A percentile compares a stretch with the other conserved stretches of the same genome.
These are phyloP conservation scores for Fusarium sambucinum DNA, from an alignment of 2,329 filamentous ascomycete species.

Conservation along the genomic window DNA sequence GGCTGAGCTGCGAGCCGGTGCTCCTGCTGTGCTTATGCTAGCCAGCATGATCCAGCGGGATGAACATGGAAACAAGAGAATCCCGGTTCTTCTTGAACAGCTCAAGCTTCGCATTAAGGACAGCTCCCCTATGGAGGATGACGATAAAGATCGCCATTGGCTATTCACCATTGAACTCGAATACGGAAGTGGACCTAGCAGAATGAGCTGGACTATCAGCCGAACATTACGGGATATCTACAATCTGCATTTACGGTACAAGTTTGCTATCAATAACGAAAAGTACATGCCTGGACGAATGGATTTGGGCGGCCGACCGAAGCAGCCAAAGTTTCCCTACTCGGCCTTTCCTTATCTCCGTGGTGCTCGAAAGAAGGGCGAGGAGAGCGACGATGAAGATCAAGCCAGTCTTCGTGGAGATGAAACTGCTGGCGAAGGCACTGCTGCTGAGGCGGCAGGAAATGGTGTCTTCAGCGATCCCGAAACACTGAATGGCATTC, in stretches of 20 bases:
- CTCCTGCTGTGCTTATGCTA: constrained; percentile 91
- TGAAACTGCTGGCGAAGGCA: constrained; percentile 64
- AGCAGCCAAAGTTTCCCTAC: constrained; percentile 89
- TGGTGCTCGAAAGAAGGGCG: constrained; percentile 81
- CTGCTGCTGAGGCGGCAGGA: constrained; percentile 74
- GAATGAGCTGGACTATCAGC: constrained; percentile 96
- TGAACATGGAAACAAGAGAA: constrained; percentile 93
- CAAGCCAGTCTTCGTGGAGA: constrained; percentile 55
- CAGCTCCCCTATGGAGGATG: constrained; percentile 75
- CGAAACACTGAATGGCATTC: constrained; percentile 49
- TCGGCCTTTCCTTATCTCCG: constrained; percentile 91
- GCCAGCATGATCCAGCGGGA: constrained; percentile 98
- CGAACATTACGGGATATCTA: constrained; percentile 89
- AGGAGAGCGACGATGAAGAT: constrained; percentile 82
- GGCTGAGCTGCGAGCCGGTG: constrained; percentile 92
- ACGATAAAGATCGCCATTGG: constrained; percentile 77
- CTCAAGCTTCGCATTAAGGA: constrained; percentile 89
- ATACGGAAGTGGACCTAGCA: constrained; percentile 93
- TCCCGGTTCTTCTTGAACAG: constrained; percentile 94
- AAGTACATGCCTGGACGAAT: constrained; percentile 79
- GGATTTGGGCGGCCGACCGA: constrained; percentile 75
- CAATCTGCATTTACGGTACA: constrained; percentile 94
- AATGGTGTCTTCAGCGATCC: constrained; percentile 57
- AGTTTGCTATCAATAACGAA: constrained; percentile 84
- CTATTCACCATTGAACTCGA: constrained; percentile 93